Percentiles rank a stretch among this genome's conserved stretches.
Evolutionary conservation across 768 basidiomycete genomes (phyloP).

Genomic region (Boletus tylopilopsis): DNA sequence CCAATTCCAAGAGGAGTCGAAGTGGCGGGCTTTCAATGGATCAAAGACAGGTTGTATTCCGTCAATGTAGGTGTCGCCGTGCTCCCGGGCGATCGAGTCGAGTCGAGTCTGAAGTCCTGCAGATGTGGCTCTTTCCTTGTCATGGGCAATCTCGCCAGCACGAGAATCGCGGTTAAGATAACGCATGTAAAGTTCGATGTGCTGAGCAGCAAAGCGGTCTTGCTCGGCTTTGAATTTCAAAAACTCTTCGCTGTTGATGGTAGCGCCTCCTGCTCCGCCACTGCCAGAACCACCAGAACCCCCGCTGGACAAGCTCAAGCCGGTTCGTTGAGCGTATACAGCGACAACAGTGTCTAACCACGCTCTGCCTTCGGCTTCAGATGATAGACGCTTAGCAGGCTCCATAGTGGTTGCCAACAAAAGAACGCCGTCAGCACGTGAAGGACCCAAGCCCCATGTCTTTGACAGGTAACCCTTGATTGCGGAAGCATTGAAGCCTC

Average conservation of each 20-base stretch:
- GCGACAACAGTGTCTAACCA: slow-evolving; percentile 89
- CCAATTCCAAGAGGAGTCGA: slow-evolving; percentile 99
- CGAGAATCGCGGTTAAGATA: slow-evolving; percentile 93
- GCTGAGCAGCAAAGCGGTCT: slow-evolving; percentile 85
- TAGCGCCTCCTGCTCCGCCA: slow-evolving; percentile 66
- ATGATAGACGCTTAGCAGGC: slow-evolving; percentile 87
- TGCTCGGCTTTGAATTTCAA: slow-evolving; percentile 94
- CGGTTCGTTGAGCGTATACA: slow-evolving; percentile 83
- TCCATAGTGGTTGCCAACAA: slow-evolving; percentile 90
- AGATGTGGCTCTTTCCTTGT: slow-evolving; percentile 76
- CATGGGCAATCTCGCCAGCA: slow-evolving; percentile 85
- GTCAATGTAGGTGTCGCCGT: slow-evolving; percentile 90
- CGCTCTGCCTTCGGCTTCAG: slow-evolving; percentile 87
- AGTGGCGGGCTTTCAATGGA: slow-evolving; percentile 92
- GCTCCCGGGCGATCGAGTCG: slow-evolving; percentile 86
- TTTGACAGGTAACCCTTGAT: slow-evolving; percentile 89
- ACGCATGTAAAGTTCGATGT: slow-evolving; percentile 95
- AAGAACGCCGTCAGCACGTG: slow-evolving; percentile 85
- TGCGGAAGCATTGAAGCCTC: slow-evolving; percentile 92
- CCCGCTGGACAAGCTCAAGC: slow-evolving; percentile 76
- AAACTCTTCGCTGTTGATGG: slow-evolving; percentile 98
- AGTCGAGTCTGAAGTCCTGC: slow-evolving; percentile 76
- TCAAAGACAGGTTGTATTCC: slow-evolving; percentile 96
- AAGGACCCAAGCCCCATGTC: slow-evolving; percentile 92
- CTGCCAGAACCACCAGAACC: slow-evolving; percentile 58